A percentile compares a stretch with the other conserved stretches of the same genome.
Evolutionary conservation across 1,284 basidiomycete species (phyloP).

Genomic region (Golubevia pallescens): DNA sequence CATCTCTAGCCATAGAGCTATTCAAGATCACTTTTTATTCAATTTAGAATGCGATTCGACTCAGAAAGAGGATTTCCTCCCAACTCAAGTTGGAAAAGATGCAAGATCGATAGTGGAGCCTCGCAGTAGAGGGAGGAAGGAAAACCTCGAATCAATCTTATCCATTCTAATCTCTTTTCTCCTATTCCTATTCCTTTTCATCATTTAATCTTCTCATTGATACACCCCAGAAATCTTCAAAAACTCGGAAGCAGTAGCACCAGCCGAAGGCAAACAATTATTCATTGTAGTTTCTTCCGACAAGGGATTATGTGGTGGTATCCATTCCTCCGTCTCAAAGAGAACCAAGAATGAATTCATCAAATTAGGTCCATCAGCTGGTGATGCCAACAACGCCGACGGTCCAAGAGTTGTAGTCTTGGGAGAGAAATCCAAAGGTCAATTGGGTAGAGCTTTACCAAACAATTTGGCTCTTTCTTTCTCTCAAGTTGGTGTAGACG

Average conservation of each 20-base stretch:
- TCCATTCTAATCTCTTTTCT: no score
- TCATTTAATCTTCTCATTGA: no score
- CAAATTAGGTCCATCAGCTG: slow-evolving; percentile 6
- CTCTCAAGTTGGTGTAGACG: slow-evolving; percentile 96
- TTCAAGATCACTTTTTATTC: no score
- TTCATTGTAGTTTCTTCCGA: slow-evolving; percentile 76
- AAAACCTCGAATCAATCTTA: no score
- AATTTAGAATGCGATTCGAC: no score
- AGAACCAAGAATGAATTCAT: slow-evolving; percentile 74
- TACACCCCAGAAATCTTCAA: slow-evolving; percentile 4
- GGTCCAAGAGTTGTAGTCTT: slow-evolving; percentile 69
- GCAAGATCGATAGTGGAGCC: no score
- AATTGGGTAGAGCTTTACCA: slow-evolving; percentile 76
- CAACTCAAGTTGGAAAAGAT: no score
- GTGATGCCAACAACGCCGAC: slow-evolving; percentile 11
- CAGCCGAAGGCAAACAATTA: slow-evolving; percentile 48
- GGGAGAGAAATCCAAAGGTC: slow-evolving; percentile 96
- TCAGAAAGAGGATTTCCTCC: no score
- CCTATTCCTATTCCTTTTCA: no score
- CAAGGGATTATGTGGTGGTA: slow-evolving; percentile 99
- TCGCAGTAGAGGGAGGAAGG: background rate
- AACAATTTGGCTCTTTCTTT: slow-evolving; percentile 83
- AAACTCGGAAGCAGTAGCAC: slow-evolving; percentile 54
- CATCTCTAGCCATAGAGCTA: no score
- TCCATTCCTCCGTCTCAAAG: slow-evolving; percentile 96